These are phyloP conservation scores for Scedosporium apiospermum DNA, from an alignment of 2,329 filamentous ascomycete genomes.

Conservation along the genomic window DNA sequence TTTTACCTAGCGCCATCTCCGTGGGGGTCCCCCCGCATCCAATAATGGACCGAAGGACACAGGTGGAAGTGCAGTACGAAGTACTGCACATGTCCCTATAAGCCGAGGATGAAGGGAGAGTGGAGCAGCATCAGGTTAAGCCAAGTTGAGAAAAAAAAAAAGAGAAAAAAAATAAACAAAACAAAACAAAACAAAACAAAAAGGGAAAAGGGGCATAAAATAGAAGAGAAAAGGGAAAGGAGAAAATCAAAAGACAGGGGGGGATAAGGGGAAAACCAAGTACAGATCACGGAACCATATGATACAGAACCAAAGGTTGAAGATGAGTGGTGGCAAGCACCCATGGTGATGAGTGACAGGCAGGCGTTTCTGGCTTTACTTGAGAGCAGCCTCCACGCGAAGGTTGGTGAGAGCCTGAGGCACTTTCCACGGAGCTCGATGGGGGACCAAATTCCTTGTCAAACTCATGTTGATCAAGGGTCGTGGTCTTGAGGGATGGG, in stretches of 20 bases:
- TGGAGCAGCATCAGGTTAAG: not conserved
- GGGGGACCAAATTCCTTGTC: no score
- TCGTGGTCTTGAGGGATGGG: not conserved
- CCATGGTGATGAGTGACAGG: no score
- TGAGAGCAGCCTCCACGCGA: no score
- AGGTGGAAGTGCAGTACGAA: constrained; percentile 3
- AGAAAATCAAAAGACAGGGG: not conserved
- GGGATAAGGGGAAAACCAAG: not conserved
- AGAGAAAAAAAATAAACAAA: not conserved
- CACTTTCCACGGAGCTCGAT: no score
- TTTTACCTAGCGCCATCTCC: not conserved
- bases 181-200: no score
- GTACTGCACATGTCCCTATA: not conserved
- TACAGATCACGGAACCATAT: no score
- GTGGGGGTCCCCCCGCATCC: not conserved
- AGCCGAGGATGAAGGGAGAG: not conserved
- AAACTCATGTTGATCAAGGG: no score
- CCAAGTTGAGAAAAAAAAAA: constrained; percentile 4
- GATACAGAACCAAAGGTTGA: no score
- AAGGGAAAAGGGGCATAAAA: not conserved
- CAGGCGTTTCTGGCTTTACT: no score
- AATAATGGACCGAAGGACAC: not conserved
- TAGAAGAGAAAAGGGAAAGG: not conserved
- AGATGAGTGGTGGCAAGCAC: no score
- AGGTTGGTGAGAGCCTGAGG: no score